A percentile compares a stretch with the other conserved stretches of the same genome.
These are phyloP conservation scores for Salix viminalis DNA, from an alignment of 345 rosid species.

Conservation along the genomic window DNA sequence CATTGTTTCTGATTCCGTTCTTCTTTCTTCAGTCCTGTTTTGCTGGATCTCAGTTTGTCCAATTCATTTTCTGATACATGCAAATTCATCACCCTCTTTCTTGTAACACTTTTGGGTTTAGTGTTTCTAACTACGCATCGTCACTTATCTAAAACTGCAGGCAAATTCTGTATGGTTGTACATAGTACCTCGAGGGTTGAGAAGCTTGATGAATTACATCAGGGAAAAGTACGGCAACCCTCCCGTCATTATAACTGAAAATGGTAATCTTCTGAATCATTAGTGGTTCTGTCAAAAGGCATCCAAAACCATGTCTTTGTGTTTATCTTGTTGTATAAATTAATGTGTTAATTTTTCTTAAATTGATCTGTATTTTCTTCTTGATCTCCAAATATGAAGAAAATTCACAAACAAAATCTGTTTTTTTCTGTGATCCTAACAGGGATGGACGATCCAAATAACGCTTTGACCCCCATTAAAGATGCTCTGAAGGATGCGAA, in stretches of 20 bases:
- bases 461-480: slow-evolving; percentile 35
- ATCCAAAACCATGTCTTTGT: background rate
- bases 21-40: background rate
- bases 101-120: background rate
- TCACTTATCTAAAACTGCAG: slow-evolving; percentile 27
- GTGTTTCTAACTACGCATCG: background rate
- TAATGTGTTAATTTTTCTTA: no score
- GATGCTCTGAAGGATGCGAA: slow-evolving; percentile 70
- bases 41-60: background rate
- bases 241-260: slow-evolving; percentile 57
- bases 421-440: slow-evolving; percentile 11
- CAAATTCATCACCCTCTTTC: background rate
- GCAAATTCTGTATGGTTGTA: slow-evolving; percentile 69
- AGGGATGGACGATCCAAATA: slow-evolving; percentile 93
- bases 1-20: background rate
- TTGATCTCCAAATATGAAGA: no score
- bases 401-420: background rate
- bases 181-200: slow-evolving; percentile 60
- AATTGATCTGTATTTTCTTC: no score
- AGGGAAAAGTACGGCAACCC: slow-evolving; percentile 58
- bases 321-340: background rate
- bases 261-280: slow-evolving; percentile 30
- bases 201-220: slow-evolving; percentile 68
- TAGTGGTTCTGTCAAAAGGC: background rate
- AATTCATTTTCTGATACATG: background rate